Evolutionary conservation across 2,329 filamentous ascomycete genomes (phyloP), one percentile per base, ranked within the genome.

Genomic region (Nigrospora osmanthi): DNA sequence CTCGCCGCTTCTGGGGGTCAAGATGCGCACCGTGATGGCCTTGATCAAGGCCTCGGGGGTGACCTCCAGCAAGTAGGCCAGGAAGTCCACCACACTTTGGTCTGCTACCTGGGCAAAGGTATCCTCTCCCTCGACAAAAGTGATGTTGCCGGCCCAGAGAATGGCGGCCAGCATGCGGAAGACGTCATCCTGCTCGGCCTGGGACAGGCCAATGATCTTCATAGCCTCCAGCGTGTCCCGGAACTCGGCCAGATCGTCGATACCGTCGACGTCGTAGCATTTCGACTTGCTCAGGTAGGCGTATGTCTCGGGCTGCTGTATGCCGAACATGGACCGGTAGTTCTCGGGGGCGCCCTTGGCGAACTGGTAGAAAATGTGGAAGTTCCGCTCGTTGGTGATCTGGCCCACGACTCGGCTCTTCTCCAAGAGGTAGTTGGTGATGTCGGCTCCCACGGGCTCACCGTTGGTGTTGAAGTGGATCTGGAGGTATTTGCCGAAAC

Each of bases 341-440:
- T 85, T 80, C 54, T 85, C 76, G n/a, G 89, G 86, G 11, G 91
- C 91, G 4, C 87, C 89, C 69, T 97, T 98, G 39, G 93, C 88
- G 66, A 97, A 96, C 66, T 98, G 93, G 69, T 98, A 98, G 66
- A 98, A 98, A 58, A 98, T 97, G 69, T 98, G 93, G 67, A 98
- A 98, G 69, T 95, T 97, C 55, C 93, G 82, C 75, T 98, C 93
- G 64, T 96, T 95, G 47, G 72, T 75, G 55, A 97, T 97, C 70
- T 97, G 93, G 14, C 91, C 89, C 11, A 95, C 89, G 15, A 98
- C 93, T 70, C 93, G 80, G 40, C 88, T 84, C 73, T 97, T 97
- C 65, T 98, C 93, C 43, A 98, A 76, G 19, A 98, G 75, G 61
- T 98, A 98, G 66, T 98, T 98, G 61, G 91, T 96, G 67, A 98